These are phyloP conservation scores for Porodaedalea pini DNA, from an alignment of 1,284 basidiomycete genomes.

Conservation along the genomic window DNA sequence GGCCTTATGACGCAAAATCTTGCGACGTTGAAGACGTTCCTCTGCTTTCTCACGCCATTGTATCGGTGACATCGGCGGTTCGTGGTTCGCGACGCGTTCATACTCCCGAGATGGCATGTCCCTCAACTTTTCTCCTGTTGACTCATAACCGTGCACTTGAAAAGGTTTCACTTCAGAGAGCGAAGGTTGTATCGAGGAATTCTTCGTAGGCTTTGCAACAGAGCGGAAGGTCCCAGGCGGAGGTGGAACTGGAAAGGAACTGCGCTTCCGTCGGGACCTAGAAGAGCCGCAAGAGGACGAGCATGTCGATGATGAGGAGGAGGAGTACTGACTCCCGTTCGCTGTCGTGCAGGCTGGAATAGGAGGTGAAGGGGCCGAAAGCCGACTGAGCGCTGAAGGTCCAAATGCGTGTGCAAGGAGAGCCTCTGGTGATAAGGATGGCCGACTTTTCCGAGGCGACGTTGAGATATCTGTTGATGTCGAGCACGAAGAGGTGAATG, in stretches of 20 bases:
- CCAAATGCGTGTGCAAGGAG: constrained; percentile 17
- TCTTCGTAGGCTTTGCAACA: constrained; percentile 1
- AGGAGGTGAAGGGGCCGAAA: not conserved
- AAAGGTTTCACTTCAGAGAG: not conserved
- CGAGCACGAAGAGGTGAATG: not conserved
- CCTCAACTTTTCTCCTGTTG: not conserved
- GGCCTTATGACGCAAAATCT: not conserved
- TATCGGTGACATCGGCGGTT: constrained; percentile 5
- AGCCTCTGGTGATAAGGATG: constrained; percentile 11
- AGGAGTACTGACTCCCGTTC: not conserved
- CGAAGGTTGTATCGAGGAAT: not conserved
- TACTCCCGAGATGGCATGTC: not conserved
- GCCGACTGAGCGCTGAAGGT: not conserved
- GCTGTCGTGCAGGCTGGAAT: not conserved
- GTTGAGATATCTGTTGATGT: not conserved
- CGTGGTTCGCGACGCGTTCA: not conserved
- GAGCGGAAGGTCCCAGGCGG: constrained; percentile 18
- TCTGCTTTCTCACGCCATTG: constrained; percentile 14
- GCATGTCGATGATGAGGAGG: not conserved
- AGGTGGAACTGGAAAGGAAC: constrained; percentile 1
- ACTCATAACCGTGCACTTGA: not conserved
- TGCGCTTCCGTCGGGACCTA: not conserved
- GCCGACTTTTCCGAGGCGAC: not conserved
- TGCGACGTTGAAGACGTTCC: constrained; percentile 1
- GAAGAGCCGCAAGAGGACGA: not conserved